Evolutionary conservation across 306 rosid species (phyloP).

Genomic region (Vigna hirtella): DNA sequence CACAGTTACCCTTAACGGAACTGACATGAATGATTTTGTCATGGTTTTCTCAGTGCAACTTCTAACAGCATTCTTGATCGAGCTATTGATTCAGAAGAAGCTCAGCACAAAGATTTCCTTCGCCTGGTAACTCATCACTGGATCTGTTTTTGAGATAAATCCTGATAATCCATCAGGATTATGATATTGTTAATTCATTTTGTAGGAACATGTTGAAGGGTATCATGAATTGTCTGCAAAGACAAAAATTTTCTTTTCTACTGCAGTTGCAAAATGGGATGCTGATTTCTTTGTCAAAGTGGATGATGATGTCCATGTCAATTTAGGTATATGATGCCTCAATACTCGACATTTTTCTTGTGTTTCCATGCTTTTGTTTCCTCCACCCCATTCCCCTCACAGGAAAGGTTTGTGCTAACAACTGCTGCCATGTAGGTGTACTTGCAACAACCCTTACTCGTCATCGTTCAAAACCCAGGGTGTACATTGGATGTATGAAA

Average conservation of each 20-base stretch:
- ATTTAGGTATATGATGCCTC: slow-evolving; percentile 64
- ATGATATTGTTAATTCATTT: slow-evolving; percentile 35
- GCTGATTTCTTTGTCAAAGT: slow-evolving; percentile 87
- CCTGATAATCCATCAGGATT: slow-evolving; percentile 21
- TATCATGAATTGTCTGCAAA: slow-evolving; percentile 88
- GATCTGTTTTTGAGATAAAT: slow-evolving; percentile 1
- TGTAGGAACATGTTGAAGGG: slow-evolving; percentile 91
- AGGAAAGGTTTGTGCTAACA: slow-evolving; percentile 6
- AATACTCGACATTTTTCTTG: background rate
- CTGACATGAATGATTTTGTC: slow-evolving; percentile 45
- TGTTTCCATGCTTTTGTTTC: slow-evolving; percentile 12
- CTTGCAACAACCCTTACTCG: slow-evolving; percentile 75
- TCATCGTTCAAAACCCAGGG: slow-evolving; percentile 85
- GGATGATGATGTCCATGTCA: slow-evolving; percentile 93
- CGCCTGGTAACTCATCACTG: slow-evolving; percentile 37
- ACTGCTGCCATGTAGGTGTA: slow-evolving; percentile 60
- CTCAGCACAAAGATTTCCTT: slow-evolving; percentile 62
- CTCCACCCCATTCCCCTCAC: too few species aligned
- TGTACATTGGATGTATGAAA: slow-evolving; percentile 91
- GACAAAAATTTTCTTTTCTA: slow-evolving; percentile 78
- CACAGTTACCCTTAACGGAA: slow-evolving; percentile 35
- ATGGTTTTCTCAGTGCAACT: slow-evolving; percentile 67
- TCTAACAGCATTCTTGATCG: slow-evolving; percentile 90
- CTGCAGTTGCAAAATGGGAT: slow-evolving; percentile 85
- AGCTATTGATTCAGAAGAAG: slow-evolving; percentile 86